Percentiles rank a stretch among this genome's conserved stretches.
Evolutionary conservation across 1,284 basidiomycete genomes (phyloP).

Genomic region (Tilletia setariae): DNA sequence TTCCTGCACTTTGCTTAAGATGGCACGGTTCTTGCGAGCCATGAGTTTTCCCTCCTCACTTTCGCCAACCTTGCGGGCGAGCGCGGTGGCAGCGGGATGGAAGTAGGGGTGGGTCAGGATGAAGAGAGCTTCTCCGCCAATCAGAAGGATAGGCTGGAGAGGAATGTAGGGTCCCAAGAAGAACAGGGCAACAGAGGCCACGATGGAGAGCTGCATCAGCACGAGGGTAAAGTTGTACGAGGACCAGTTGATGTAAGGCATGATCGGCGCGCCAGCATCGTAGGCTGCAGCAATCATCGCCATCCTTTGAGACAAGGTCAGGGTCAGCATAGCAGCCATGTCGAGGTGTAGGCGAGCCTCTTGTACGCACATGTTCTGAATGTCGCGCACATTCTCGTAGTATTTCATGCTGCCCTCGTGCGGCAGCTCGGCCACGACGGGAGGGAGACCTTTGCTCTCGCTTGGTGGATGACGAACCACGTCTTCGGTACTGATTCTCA

Average conservation of each 20-base stretch:
- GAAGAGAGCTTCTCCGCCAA: slow-evolving; percentile 50
- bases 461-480: slow-evolving; percentile 20
- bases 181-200: slow-evolving; percentile 43
- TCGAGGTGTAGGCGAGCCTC: background rate
- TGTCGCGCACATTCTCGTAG: slow-evolving; percentile 52
- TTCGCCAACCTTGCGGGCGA: slow-evolving; percentile 15
- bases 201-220: slow-evolving; percentile 44
- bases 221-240: slow-evolving; percentile 45
- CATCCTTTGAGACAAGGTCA: slow-evolving; percentile 31
- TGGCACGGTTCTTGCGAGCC: slow-evolving; percentile 12
- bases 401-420: slow-evolving; percentile 49
- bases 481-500: slow-evolving; percentile 16
- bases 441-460: slow-evolving; percentile 25
- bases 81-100: slow-evolving; percentile 40
- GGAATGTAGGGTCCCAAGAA: slow-evolving; percentile 48
- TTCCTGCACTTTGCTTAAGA: slow-evolving; percentile 8
- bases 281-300: slow-evolving; percentile 51
- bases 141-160: slow-evolving; percentile 39
- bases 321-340: background rate
- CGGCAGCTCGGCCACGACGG: slow-evolving; percentile 46
- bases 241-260: slow-evolving; percentile 54
- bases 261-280: slow-evolving; percentile 43
- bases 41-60: background rate
- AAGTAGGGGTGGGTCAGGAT: slow-evolving; percentile 50
- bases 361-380: slow-evolving; percentile 48